Evolutionary conservation across 495 filamentous ascomycete species (phyloP).

Genomic region (Terfezia boudieri): DNA sequence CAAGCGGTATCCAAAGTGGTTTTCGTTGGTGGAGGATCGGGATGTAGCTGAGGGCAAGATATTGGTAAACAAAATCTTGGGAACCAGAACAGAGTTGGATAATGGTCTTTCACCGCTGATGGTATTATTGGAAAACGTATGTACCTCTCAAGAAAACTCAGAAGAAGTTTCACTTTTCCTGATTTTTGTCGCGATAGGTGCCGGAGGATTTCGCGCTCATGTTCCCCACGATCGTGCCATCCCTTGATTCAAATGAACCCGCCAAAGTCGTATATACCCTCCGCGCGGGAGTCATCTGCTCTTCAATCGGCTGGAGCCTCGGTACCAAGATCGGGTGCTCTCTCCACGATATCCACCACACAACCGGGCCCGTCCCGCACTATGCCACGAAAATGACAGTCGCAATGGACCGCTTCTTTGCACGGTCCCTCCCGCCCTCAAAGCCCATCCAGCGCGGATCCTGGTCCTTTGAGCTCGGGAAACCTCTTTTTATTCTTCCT

Average conservation of each 20-base stretch:
- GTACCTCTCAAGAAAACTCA: neutral
- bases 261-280: slow-evolving; percentile 36
- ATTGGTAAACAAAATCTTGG: slow-evolving; percentile 51
- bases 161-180: too few relatives aligned
- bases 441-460: slow-evolving; percentile 65
- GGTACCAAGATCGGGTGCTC: slow-evolving; percentile 49
- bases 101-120: slow-evolving; percentile 46
- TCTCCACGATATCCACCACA: slow-evolving; percentile 51
- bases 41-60: slow-evolving; percentile 8
- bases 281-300: slow-evolving; percentile 60
- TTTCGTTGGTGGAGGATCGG: slow-evolving; percentile 31
- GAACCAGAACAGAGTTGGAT: slow-evolving; percentile 29
- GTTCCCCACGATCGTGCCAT: slow-evolving; percentile 35
- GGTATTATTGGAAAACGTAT: slow-evolving; percentile 46
- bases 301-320: slow-evolving; percentile 60
- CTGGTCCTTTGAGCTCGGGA: slow-evolving; percentile 66
- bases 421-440: slow-evolving; percentile 43
- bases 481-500: slow-evolving; percentile 57
- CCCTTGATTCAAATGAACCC: neutral
- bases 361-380: slow-evolving; percentile 39
- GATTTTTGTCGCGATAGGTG: slow-evolving; percentile 15
- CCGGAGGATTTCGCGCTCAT: slow-evolving; percentile 78
- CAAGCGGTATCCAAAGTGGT: slow-evolving; percentile 60
- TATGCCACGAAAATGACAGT: slow-evolving; percentile 83
- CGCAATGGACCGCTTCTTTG: slow-evolving; percentile 80